Percentiles rank a stretch among this genome's conserved stretches.
These are phyloP conservation scores for Calonectria henricotiae DNA, from an alignment of 2,329 filamentous ascomycete species.

Conservation along the genomic window DNA sequence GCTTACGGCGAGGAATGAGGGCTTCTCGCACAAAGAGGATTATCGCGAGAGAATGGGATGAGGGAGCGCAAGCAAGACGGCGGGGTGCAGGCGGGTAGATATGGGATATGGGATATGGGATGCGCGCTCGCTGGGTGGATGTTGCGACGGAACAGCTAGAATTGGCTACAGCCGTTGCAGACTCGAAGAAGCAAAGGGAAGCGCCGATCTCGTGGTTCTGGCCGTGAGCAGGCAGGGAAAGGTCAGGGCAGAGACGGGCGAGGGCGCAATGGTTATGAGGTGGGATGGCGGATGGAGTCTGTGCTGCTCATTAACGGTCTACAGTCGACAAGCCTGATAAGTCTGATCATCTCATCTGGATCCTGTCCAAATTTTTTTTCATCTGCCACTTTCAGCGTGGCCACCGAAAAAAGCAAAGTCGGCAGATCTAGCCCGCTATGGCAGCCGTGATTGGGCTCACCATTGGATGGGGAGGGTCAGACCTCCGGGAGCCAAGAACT, in stretches of 20 bases:
- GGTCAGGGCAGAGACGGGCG: constrained; percentile 17
- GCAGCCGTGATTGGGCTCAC: constrained; percentile 26
- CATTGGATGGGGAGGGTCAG: constrained; percentile 32
- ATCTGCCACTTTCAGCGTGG: constrained; percentile 26
- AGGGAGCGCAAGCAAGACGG: background rate
- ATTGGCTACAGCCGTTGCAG: constrained; percentile 31
- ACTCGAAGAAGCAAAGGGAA: constrained; percentile 40
- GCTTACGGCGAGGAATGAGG: background rate
- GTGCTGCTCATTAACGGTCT: constrained; percentile 27
- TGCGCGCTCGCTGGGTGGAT: constrained; percentile 7
- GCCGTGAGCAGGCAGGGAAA: constrained; percentile 11
- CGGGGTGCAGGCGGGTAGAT: constrained; percentile 26
- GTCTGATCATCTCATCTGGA: constrained; percentile 48
- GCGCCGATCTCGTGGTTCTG: constrained; percentile 40
- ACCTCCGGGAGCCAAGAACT: constrained; percentile 46
- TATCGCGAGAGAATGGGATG: constrained; percentile 1
- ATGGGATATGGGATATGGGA: background rate
- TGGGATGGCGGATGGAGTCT: background rate
- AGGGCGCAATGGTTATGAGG: constrained; percentile 31
- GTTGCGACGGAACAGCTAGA: constrained; percentile 26
- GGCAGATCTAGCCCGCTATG: constrained; percentile 30
- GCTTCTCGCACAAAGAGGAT: constrained; percentile 22
- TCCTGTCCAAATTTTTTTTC: constrained; percentile 41
- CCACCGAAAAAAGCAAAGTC: constrained; percentile 41
- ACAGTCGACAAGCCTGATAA: background rate